phyloP scores from a whole-genome alignment of 768 basidiomycete species.

The Melanogaster broomeanus region DNA sequence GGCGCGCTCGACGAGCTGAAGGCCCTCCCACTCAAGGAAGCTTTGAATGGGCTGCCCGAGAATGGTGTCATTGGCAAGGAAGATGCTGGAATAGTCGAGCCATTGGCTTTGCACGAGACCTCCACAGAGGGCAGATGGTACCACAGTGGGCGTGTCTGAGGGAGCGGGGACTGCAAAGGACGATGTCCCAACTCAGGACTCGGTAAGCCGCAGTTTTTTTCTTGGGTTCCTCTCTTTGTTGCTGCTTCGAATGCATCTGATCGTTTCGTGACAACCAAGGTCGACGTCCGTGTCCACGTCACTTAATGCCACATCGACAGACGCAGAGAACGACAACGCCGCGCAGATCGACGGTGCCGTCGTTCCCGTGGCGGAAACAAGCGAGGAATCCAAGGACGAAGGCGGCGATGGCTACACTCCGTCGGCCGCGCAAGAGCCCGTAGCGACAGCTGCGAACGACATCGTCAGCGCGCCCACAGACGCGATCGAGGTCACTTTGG shows the following conservation, averaged over 20 bases:
- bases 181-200: background rate
- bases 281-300: background rate
- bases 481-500: background rate
- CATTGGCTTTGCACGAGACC: background rate
- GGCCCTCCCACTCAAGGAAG: background rate
- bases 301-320: background rate
- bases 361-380: background rate
- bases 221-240: too few species aligned
- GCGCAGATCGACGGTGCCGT: background rate
- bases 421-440: too few species aligned
- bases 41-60: background rate
- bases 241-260: too few species aligned
- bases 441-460: background rate
- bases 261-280: background rate
- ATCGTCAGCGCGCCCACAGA: background rate
- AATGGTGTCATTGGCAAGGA: background rate
- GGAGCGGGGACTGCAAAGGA: background rate
- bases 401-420: background rate
- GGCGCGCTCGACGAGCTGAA: background rate
- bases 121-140: background rate
- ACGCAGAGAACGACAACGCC: conserved; percentile 1
- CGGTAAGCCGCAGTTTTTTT: background rate
- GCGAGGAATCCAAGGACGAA: background rate
- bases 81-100: background rate
- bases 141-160: background rate